These are phyloP conservation scores for Cudoniella acicularis DNA, from an alignment of 495 filamentous ascomycete genomes.

Conservation along the genomic window DNA sequence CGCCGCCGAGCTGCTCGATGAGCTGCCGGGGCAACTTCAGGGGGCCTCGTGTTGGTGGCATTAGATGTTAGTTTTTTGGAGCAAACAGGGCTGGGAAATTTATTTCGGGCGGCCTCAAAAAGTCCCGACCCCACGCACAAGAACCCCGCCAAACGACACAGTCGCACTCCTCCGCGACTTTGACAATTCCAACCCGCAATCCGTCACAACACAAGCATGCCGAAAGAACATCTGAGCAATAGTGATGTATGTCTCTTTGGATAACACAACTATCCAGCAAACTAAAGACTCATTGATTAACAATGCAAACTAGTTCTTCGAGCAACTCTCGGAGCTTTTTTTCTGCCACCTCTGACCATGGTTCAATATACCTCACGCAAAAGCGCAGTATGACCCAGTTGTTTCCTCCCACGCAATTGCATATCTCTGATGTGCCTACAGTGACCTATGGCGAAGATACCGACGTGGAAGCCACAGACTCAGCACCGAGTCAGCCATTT, in stretches of 20 bases:
- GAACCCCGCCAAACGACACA: slow-evolving; percentile 13
- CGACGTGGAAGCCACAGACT: slow-evolving; percentile 4
- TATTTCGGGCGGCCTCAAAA: background rate
- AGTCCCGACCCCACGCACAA: slow-evolving; percentile 24
- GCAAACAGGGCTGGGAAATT: background rate
- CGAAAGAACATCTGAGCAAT: slow-evolving; percentile 56
- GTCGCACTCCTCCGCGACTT: background rate
- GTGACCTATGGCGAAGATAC: slow-evolving; percentile 33
- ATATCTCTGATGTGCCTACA: slow-evolving; percentile 7
- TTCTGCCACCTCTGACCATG: slow-evolving; percentile 55
- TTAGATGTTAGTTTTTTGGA: slow-evolving; percentile 11
- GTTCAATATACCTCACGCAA: slow-evolving; percentile 80
- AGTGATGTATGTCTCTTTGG: slow-evolving; percentile 57
- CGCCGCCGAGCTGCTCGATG: slow-evolving; percentile 53
- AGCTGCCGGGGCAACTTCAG: slow-evolving; percentile 62
- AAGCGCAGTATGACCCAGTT: slow-evolving; percentile 58
- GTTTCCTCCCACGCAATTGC: slow-evolving; percentile 1
- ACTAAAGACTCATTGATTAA: slow-evolving; percentile 21
- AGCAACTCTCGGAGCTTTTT: slow-evolving; percentile 71
- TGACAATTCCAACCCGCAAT: background rate
- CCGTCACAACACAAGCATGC: slow-evolving; percentile 36
- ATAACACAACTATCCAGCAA: background rate
- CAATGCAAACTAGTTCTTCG: slow-evolving; percentile 69
- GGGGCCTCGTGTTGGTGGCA: slow-evolving; percentile 44
- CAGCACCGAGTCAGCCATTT: slow-evolving; percentile 37